Conservation (phyloP, 306 rosid genomes). For the Amphicarpaea edgeworthii region DNA sequence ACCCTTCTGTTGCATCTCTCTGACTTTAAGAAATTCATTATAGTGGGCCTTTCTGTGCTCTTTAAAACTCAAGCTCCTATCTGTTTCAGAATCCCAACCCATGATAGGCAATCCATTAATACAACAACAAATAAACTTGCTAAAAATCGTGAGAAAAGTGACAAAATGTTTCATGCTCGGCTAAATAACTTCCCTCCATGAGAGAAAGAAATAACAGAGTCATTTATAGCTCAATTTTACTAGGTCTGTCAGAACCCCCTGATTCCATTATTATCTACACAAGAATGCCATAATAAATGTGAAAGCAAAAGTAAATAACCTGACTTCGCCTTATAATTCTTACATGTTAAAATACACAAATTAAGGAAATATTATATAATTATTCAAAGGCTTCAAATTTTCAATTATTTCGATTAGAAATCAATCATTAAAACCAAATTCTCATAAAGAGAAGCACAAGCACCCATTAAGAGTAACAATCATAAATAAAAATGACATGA, state of each 20-base stretch:
- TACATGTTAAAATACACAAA: not conserved
- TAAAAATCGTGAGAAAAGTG: slow-evolving; percentile 17
- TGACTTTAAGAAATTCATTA: slow-evolving; percentile 82
- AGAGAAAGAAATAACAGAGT: not conserved
- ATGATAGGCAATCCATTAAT: slow-evolving; percentile 22
- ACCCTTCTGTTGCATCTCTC: slow-evolving; percentile 69
- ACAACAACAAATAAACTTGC: slow-evolving; percentile 3
- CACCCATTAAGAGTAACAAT: slow-evolving; percentile 21
- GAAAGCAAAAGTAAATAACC: slow-evolving; percentile 11
- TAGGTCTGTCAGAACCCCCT: not conserved
- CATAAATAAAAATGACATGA: not conserved
- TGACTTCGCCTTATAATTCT: slow-evolving; percentile 23
- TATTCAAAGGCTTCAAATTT: slow-evolving; percentile 35
- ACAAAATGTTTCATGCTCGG: not conserved
- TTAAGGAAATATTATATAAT: slow-evolving; percentile 1
- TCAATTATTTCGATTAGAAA: slow-evolving; percentile 29
- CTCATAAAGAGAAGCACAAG: slow-evolving; percentile 39
- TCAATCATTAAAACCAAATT: slow-evolving; percentile 27
- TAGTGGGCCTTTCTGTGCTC: slow-evolving; percentile 90
- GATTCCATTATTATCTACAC: slow-evolving; percentile 7
- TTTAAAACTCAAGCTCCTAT: slow-evolving; percentile 63
- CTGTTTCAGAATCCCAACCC: slow-evolving; percentile 75
- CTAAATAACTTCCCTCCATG: slow-evolving; percentile 12
- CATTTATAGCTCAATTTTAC: slow-evolving; percentile 11
- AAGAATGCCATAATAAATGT: slow-evolving; percentile 7